Evolutionary conservation across 1,284 basidiomycete species (phyloP).

Genomic region (Farysia itapuensis): DNA sequence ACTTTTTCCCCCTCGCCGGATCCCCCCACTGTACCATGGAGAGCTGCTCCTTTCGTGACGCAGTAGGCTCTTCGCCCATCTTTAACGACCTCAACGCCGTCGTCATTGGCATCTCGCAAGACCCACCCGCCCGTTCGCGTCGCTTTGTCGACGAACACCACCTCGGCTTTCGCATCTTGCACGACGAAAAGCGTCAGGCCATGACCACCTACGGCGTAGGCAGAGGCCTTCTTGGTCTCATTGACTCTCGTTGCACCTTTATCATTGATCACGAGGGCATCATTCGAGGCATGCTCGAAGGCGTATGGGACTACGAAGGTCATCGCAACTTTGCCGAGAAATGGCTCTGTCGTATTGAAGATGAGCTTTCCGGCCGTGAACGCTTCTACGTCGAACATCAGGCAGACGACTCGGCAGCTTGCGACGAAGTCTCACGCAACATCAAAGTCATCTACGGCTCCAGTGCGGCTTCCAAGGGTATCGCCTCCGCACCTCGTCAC

Average conservation of each 20-base stretch:
- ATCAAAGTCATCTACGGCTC: constrained; percentile 34
- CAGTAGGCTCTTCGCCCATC: constrained; percentile 38
- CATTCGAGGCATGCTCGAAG: constrained; percentile 44
- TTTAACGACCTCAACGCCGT: constrained; percentile 50
- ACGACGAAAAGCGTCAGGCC: constrained; percentile 30
- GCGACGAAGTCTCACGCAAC: constrained; percentile 5
- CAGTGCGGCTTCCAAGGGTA: constrained; percentile 7
- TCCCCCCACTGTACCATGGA: constrained; percentile 51
- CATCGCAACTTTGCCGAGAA: constrained; percentile 47
- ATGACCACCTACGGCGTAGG: constrained; percentile 43
- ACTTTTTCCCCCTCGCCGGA: constrained; percentile 52
- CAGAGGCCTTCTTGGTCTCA: constrained; percentile 29
- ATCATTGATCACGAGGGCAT: constrained; percentile 48
- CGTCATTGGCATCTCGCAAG: constrained; percentile 52
- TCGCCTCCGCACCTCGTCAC: constrained; percentile 34
- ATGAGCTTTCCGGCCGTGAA: constrained; percentile 37
- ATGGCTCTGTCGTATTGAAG: constrained; percentile 47
- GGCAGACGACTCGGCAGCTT: constrained; percentile 9
- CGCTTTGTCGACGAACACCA: constrained; percentile 48
- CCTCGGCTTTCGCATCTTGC: constrained; percentile 37
- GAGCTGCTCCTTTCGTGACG: constrained; percentile 47
- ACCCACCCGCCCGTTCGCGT: constrained; percentile 20
- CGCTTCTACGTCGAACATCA: constrained; percentile 23
- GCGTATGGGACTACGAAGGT: constrained; percentile 43
- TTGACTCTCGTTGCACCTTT: constrained; percentile 46